A percentile compares a stretch with the other conserved stretches of the same genome.
Evolutionary conservation across 2,329 filamentous ascomycete genomes (phyloP).

Genomic region (Aspergillus piperis): DNA sequence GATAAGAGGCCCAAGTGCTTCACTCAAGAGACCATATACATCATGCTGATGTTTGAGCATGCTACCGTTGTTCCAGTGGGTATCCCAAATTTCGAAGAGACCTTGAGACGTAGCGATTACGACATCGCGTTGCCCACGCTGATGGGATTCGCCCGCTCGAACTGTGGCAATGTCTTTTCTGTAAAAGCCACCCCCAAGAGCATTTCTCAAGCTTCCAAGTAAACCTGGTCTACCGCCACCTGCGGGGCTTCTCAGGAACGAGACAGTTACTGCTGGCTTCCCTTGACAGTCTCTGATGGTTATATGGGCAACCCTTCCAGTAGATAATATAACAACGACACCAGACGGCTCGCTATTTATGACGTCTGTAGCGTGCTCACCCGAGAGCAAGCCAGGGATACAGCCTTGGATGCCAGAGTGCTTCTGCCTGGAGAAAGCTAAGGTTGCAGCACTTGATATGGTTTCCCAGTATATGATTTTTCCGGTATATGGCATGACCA

Average conservation of each 20-base stretch:
- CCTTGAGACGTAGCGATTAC: conserved; percentile 77
- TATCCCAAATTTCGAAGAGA: conserved; percentile 79
- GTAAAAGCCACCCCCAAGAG: conserved; percentile 68
- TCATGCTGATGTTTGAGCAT: conserved; percentile 73
- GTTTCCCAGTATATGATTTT: conserved; percentile 95
- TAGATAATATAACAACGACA: conserved; percentile 81
- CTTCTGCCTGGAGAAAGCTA: conserved; percentile 80
- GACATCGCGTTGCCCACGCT: conserved; percentile 81
- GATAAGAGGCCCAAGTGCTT: conserved; percentile 61
- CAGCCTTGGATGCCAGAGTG: conserved; percentile 75
- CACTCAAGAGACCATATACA: conserved; percentile 63
- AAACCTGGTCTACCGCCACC: conserved; percentile 60
- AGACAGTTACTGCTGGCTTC: conserved; percentile 74
- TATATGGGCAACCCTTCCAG: conserved; percentile 82
- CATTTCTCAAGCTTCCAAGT: conserved; percentile 78
- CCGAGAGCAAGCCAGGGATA: conserved; percentile 72
- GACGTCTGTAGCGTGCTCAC: conserved; percentile 75
- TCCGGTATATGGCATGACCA: conserved; percentile 80
- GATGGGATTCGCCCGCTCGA: conserved; percentile 68
- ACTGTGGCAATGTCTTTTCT: conserved; percentile 80
- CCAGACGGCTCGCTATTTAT: conserved; percentile 84
- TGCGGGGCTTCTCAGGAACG: conserved; percentile 68
- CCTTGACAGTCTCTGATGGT: conserved; percentile 84
- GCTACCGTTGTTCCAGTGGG: conserved; percentile 84
- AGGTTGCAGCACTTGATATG: conserved; percentile 81